These are phyloP conservation scores for Eucalyptus tenuipes DNA, from an alignment of 345 rosid species.

Conservation along the genomic window DNA sequence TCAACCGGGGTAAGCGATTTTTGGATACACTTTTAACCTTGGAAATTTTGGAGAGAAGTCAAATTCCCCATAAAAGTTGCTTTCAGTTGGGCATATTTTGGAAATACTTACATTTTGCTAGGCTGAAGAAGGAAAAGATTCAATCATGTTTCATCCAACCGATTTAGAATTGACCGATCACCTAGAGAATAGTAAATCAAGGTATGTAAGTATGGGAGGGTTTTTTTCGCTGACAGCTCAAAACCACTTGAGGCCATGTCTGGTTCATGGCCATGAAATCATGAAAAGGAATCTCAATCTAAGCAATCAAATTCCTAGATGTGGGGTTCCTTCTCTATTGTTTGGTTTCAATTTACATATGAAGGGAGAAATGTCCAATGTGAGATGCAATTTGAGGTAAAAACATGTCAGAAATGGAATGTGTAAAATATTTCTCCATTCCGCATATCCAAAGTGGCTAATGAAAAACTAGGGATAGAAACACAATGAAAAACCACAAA, in stretches of 20 bases:
- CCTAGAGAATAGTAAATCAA: not conserved
- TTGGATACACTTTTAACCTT: not conserved
- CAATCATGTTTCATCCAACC: not conserved
- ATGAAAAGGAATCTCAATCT: not conserved
- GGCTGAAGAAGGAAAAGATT: not conserved
- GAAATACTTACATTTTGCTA: not conserved
- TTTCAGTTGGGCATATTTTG: not conserved
- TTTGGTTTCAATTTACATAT: not conserved
- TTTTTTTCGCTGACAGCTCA: not conserved
- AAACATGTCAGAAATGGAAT: not conserved
- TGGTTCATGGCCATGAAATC: not conserved
- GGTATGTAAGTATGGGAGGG: not conserved
- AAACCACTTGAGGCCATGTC: not conserved
- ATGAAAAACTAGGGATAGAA: not conserved
- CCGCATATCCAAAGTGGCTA: not conserved
- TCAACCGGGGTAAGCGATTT: not conserved
- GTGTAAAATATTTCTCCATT: not conserved
- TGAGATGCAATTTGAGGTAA: not conserved
- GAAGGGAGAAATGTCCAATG: not conserved
- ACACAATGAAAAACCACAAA: not conserved
- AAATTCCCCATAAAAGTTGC: not conserved
- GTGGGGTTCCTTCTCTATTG: too few species aligned
- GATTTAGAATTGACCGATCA: not conserved
- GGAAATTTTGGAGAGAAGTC: not conserved
- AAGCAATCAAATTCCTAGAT: too few species aligned